A percentile compares a stretch with the other conserved stretches of the same genome.
Conservation (phyloP, 345 rosid species). For the Conringia planisiliqua region DNA sequence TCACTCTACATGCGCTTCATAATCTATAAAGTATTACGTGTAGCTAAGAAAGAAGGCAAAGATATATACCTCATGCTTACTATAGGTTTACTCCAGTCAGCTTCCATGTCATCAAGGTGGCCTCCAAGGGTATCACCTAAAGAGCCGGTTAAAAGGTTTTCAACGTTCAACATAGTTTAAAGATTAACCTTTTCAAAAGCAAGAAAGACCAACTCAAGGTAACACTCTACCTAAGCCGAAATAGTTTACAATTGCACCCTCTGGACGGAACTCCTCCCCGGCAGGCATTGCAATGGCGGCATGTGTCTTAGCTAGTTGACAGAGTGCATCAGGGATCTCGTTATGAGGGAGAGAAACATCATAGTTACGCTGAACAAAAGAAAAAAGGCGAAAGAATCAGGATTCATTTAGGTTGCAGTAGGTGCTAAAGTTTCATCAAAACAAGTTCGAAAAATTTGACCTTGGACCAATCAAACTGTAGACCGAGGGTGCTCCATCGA, state of each 20-base stretch:
- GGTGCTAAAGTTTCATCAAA: not conserved
- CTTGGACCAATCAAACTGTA: conserved; percentile 96
- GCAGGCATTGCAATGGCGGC: conserved; percentile 74
- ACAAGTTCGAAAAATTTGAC: conserved; percentile 28
- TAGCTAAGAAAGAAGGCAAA: not conserved
- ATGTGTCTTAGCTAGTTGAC: conserved; percentile 64
- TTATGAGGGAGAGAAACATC: conserved; percentile 76
- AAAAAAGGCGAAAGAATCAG: not conserved
- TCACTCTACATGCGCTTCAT: not conserved
- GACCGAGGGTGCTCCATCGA: conserved; percentile 92
- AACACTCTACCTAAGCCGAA: conserved; percentile 60
- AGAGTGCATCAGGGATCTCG: conserved; percentile 73
- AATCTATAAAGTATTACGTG: not conserved
- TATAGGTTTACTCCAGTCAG: conserved; percentile 91
- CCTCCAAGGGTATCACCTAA: conserved; percentile 95
- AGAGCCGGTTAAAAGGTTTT: not conserved
- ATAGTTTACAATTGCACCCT: conserved; percentile 91
- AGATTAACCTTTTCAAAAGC: not conserved
- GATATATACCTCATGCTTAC: conserved; percentile 82
- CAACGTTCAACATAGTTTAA: not conserved
- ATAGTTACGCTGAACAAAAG: conserved; percentile 63
- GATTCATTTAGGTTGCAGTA: not conserved
- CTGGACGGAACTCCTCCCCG: conserved; percentile 80
- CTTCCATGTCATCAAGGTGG: conserved; percentile 97
- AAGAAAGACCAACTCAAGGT: not conserved